Percentiles rank a stretch among this genome's conserved stretches.
phyloP scores from a whole-genome alignment of 1,139 yeast genomes.

The Taphrina populina region DNA sequence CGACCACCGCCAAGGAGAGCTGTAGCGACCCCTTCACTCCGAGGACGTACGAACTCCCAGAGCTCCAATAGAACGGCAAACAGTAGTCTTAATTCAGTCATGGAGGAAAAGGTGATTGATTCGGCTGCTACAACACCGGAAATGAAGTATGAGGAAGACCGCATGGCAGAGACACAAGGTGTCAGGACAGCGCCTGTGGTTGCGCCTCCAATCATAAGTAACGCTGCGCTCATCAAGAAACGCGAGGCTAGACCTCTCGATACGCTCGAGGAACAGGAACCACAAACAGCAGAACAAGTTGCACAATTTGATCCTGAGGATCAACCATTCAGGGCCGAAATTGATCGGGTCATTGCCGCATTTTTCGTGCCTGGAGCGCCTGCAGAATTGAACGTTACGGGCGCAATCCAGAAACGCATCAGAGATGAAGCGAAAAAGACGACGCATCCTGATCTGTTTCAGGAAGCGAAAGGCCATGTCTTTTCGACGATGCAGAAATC shows the following conservation, averaged over 20 bases:
- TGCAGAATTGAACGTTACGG: slow-evolving; percentile 29
- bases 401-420: slow-evolving; percentile 28
- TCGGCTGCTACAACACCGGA: background rate
- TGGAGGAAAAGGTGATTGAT: background rate
- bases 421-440: slow-evolving; percentile 20
- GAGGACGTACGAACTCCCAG: slow-evolving; percentile 22
- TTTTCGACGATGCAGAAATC: slow-evolving; percentile 27
- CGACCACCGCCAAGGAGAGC: slow-evolving; percentile 24
- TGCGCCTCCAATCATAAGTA: slow-evolving; percentile 4
- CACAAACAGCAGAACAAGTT: slow-evolving; percentile 23
- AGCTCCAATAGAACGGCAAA: slow-evolving; percentile 13
- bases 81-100: background rate
- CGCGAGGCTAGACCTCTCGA: slow-evolving; percentile 13
- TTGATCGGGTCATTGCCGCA: slow-evolving; percentile 25
- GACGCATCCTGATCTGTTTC: slow-evolving; percentile 30
- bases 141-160: background rate
- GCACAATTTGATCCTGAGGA: slow-evolving; percentile 16
- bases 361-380: slow-evolving; percentile 33
- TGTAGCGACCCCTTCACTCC: slow-evolving; percentile 20
- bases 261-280: slow-evolving; percentile 20
- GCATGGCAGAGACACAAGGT: background rate
- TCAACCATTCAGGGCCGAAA: slow-evolving; percentile 32
- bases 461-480: slow-evolving; percentile 29
- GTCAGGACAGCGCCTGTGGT: slow-evolving; percentile 1
- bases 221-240: slow-evolving; percentile 1